A percentile compares a stretch with the other conserved stretches of the same genome.
Evolutionary conservation across 2,329 filamentous ascomycete genomes (phyloP).

Genomic region (Arthrobotrys sinensis): DNA sequence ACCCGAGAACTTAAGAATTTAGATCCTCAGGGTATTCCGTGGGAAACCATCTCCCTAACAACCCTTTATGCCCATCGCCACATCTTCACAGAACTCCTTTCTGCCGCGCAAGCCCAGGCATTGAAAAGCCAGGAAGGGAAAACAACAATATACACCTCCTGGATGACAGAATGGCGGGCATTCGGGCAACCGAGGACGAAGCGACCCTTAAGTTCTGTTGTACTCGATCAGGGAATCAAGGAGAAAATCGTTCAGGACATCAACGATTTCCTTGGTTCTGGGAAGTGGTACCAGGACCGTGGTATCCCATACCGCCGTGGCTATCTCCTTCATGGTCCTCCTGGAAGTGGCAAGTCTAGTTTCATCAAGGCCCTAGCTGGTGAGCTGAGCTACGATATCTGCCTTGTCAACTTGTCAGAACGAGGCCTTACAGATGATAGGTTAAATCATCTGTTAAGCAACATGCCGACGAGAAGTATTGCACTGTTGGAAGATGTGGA

Average conservation of each 20-base stretch:
- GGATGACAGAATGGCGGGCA: conserved; percentile 85
- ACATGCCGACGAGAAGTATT: conserved; percentile 85
- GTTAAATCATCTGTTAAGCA: conserved; percentile 86
- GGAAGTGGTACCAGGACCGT: conserved; percentile 92
- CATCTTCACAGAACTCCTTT: conserved; percentile 90
- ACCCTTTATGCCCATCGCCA: conserved; percentile 90
- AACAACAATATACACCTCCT: conserved; percentile 89
- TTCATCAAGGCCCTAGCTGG: conserved; percentile 96
- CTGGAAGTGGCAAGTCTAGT: conserved; percentile 92
- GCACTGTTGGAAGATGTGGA: conserved; percentile 91
- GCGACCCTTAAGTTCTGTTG: conserved; percentile 87
- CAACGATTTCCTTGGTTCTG: conserved; percentile 82
- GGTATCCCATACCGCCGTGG: conserved; percentile 93
- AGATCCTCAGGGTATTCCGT: conserved; percentile 86
- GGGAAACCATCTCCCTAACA: conserved; percentile 93
- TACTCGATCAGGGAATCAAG: conserved; percentile 86
- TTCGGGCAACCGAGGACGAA: conserved; percentile 90
- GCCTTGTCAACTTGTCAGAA: conserved; percentile 91
- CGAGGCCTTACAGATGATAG: conserved; percentile 91
- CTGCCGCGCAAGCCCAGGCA: conserved; percentile 86
- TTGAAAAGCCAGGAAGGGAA: conserved; percentile 88
- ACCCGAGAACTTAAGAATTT: conserved; percentile 87
- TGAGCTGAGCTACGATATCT: conserved; percentile 92
- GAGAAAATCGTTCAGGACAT: conserved; percentile 86
- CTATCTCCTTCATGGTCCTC: conserved; percentile 89